A percentile compares a stretch with the other conserved stretches of the same genome.
Conservation (phyloP, 1,284 basidiomycete species). For the Austroboletus olivaceoglutinosus region DNA sequence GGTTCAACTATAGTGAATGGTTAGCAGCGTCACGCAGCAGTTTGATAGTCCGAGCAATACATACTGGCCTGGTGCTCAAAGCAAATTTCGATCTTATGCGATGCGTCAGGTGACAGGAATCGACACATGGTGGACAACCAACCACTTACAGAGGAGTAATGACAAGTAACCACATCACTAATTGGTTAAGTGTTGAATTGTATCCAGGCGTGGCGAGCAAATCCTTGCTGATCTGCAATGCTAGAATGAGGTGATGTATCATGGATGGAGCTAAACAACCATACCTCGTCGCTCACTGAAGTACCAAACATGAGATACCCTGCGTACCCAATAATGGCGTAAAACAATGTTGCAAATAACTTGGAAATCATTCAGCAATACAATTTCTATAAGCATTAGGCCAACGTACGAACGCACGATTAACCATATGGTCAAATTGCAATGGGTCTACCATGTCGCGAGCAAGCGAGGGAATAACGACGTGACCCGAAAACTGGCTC, state of each 20-base stretch:
- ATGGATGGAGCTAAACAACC: slow-evolving; percentile 15
- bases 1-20: slow-evolving; percentile 57
- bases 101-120: slow-evolving; percentile 7
- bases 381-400: neutral
- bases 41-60: slow-evolving; percentile 26
- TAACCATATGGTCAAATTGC: slow-evolving; percentile 81
- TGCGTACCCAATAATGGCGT: slow-evolving; percentile 76
- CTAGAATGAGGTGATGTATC: neutral
- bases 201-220: slow-evolving; percentile 77
- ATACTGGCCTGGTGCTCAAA: slow-evolving; percentile 77
- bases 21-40: slow-evolving; percentile 3
- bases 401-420: slow-evolving; percentile 71
- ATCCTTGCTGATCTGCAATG: slow-evolving; percentile 77
- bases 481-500: slow-evolving; percentile 83
- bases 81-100: slow-evolving; percentile 78
- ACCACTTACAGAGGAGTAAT: slow-evolving; percentile 70
- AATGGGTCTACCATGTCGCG: slow-evolving; percentile 87
- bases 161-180: slow-evolving; percentile 89
- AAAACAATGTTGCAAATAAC: slow-evolving; percentile 76
- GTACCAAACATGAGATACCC: slow-evolving; percentile 94
- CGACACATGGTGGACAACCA: neutral
- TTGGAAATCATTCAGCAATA: slow-evolving; percentile 31
- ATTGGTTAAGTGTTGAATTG: slow-evolving; percentile 68
- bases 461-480: slow-evolving; percentile 87
- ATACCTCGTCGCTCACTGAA: slow-evolving; percentile 78